These are phyloP conservation scores for Pneumocystis sp. DNA, from an alignment of 1,139 yeast genomes.

Conservation along the genomic window DNA sequence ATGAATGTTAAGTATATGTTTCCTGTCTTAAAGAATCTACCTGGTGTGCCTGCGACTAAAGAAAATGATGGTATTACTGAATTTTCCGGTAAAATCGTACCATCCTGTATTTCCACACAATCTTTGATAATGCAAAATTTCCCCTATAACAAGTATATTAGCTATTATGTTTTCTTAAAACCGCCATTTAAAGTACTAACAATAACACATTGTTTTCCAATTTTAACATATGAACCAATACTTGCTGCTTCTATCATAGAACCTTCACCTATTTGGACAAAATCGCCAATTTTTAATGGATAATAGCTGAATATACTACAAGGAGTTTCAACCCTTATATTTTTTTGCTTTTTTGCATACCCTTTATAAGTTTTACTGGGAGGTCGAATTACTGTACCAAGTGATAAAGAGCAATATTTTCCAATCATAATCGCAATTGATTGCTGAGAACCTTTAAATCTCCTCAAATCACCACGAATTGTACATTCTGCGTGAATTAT, in stretches of 20 bases:
- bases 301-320: slow-evolving; percentile 15
- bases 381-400: slow-evolving; percentile 25
- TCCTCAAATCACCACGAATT: slow-evolving; percentile 6
- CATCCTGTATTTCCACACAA: slow-evolving; percentile 39
- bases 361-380: slow-evolving; percentile 19
- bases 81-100: slow-evolving; percentile 39
- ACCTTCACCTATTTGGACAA: slow-evolving; percentile 37
- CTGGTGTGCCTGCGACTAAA: slow-evolving; percentile 24
- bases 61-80: slow-evolving; percentile 49
- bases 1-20: not conserved
- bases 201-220: slow-evolving; percentile 46
- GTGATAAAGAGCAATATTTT: slow-evolving; percentile 22
- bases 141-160: slow-evolving; percentile 26
- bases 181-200: slow-evolving; percentile 18
- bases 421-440: slow-evolving; percentile 13
- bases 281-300: slow-evolving; percentile 42
- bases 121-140: slow-evolving; percentile 43
- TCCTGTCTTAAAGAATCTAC: not conserved
- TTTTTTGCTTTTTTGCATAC: slow-evolving; percentile 3
- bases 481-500: slow-evolving; percentile 9
- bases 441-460: slow-evolving; percentile 17
- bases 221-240: slow-evolving; percentile 33
- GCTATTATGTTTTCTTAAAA: slow-evolving; percentile 15
- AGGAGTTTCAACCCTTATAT: slow-evolving; percentile 3
- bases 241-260: slow-evolving; percentile 29